Percentiles rank a stretch among this genome's conserved stretches.
These are phyloP conservation scores for Pseudocercospora crystallina DNA, from an alignment of 2,329 filamentous ascomycete genomes.

Conservation along the genomic window DNA sequence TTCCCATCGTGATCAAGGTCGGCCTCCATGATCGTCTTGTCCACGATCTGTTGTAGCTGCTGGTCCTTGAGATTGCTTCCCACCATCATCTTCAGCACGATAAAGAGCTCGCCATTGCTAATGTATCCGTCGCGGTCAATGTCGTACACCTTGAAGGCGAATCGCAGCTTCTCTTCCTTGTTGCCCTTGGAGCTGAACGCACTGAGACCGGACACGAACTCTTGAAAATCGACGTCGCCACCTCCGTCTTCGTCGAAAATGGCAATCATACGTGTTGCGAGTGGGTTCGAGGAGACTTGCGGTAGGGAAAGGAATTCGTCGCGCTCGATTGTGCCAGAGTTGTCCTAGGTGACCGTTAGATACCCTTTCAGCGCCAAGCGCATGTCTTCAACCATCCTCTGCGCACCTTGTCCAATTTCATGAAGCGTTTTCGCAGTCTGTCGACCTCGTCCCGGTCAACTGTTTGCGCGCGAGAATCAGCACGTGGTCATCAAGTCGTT, in stretches of 20 bases:
- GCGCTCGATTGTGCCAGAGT: conserved; percentile 96
- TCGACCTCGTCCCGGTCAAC: conserved; percentile 98
- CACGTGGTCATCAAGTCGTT: conserved; percentile 12
- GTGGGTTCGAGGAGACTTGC: conserved; percentile 95
- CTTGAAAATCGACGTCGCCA: conserved; percentile 96
- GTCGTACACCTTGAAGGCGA: conserved; percentile 99
- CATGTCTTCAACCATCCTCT: not conserved
- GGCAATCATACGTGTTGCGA: conserved; percentile 97
- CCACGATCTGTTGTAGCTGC: conserved; percentile 97
- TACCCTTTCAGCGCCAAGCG: not conserved
- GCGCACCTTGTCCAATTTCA: conserved; percentile 95
- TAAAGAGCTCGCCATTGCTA: conserved; percentile 97
- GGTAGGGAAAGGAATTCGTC: conserved; percentile 97
- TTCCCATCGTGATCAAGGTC: conserved; percentile 94
- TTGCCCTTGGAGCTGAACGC: conserved; percentile 98
- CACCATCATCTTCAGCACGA: conserved; percentile 99
- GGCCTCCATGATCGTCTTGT: conserved; percentile 99
- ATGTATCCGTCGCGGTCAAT: conserved; percentile 99
- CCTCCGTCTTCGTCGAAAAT: conserved; percentile 99
- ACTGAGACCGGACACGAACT: conserved; percentile 92
- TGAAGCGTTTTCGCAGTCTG: conserved; percentile 91
- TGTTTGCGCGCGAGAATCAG: conserved; percentile 41
- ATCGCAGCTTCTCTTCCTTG: conserved; percentile 96
- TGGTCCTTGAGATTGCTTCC: conserved; percentile 98
- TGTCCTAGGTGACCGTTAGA: conserved; percentile 63